Evolutionary conservation across 805 yeast genomes (phyloP).

Genomic region (Sungouiella blattae): DNA sequence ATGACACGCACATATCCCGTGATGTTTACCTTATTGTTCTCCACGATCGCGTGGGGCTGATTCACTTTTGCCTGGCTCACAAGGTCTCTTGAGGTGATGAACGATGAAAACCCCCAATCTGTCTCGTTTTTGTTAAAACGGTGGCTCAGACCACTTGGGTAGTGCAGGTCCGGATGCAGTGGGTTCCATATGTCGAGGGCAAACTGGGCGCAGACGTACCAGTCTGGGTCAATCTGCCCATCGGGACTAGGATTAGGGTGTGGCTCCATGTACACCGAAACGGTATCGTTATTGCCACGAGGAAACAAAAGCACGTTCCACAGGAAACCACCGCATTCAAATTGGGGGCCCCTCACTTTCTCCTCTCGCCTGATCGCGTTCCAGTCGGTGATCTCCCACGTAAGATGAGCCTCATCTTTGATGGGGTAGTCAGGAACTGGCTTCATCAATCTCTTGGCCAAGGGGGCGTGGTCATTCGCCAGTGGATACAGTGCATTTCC

Average conservation of each 20-base stretch:
- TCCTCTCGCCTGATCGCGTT: slow-evolving; percentile 31
- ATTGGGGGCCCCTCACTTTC: slow-evolving; percentile 45
- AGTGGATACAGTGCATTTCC: slow-evolving; percentile 11
- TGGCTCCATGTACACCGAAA: slow-evolving; percentile 82
- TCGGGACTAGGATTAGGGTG: slow-evolving; percentile 38
- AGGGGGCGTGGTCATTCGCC: slow-evolving; percentile 28
- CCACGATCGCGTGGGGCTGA: slow-evolving; percentile 39
- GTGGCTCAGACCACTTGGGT: slow-evolving; percentile 66
- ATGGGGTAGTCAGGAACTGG: slow-evolving; percentile 39
- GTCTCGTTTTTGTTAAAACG: slow-evolving; percentile 71
- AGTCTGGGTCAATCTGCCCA: slow-evolving; percentile 40
- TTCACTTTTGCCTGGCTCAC: slow-evolving; percentile 20
- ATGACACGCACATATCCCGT: slow-evolving; percentile 75
- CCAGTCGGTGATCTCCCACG: slow-evolving; percentile 56
- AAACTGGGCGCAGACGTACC: slow-evolving; percentile 93
- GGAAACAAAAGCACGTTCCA: slow-evolving; percentile 80
- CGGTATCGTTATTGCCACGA: slow-evolving; percentile 55
- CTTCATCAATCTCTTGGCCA: slow-evolving; percentile 32
- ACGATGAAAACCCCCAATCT: slow-evolving; percentile 95
- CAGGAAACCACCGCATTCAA: slow-evolving; percentile 56
- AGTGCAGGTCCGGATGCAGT: slow-evolving; percentile 55
- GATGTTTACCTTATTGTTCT: slow-evolving; percentile 58
- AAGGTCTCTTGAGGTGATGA: slow-evolving; percentile 46
- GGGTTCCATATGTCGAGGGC: slow-evolving; percentile 85
- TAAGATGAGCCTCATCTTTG: slow-evolving; percentile 30